A percentile compares a stretch with the other conserved stretches of the same genome.
Evolutionary conservation across 1,139 yeast genomes (phyloP).

Genomic region (Kodamaea fungicola): DNA sequence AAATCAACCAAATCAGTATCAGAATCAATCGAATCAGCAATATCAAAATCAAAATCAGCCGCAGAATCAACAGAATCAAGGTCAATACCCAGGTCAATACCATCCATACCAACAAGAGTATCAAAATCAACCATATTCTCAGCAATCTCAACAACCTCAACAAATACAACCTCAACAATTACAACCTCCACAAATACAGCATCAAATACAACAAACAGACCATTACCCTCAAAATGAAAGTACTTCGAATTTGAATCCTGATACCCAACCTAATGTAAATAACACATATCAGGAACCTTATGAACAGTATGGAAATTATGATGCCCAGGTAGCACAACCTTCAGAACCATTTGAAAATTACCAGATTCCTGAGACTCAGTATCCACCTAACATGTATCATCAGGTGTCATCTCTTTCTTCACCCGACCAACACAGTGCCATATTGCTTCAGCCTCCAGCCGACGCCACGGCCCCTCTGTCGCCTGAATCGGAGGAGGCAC

Average conservation of each 20-base stretch:
- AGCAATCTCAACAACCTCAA: conserved; percentile 2
- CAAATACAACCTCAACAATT: conserved; percentile 1
- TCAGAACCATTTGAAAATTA: conserved; percentile 32
- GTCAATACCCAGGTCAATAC: neutral
- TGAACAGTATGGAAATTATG: conserved; percentile 20
- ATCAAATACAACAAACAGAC: too few relatives aligned
- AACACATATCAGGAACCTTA: conserved; percentile 19
- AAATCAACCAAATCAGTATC: conserved; percentile 1
- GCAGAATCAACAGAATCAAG: conserved; percentile 1
- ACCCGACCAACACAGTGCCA: neutral
- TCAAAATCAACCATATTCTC: neutral
- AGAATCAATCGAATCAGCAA: neutral
- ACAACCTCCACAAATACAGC: conserved; percentile 1
- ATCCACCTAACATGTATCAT: neutral
- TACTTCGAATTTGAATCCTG: conserved; percentile 1
- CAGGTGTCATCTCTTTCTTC: neutral
- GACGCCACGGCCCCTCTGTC: conserved; percentile 5
- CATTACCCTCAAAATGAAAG: neutral
- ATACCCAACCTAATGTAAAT: conserved; percentile 4
- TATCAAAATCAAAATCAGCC: conserved; percentile 2
- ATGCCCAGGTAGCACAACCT: conserved; percentile 7
- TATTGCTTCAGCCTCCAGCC: conserved; percentile 4
- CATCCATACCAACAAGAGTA: neutral
- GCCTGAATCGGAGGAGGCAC: conserved; percentile 11
- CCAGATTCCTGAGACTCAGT: conserved; percentile 7